phyloP scores from a whole-genome alignment of 345 rosid genomes.

The Geranium rotundifolium region DNA sequence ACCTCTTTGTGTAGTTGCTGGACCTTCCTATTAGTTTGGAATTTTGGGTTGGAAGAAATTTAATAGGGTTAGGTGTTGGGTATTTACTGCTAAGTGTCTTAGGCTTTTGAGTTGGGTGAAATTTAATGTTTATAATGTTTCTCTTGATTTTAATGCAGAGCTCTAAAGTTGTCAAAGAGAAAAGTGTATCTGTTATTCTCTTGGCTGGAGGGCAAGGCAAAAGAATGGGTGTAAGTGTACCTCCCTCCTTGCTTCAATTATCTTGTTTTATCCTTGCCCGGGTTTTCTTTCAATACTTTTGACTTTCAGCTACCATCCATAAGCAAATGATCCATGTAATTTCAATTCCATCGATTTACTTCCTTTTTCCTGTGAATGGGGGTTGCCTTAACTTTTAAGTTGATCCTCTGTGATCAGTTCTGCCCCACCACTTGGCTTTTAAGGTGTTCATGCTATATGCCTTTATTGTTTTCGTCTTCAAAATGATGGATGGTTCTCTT shows the following conservation, averaged over 20 bases:
- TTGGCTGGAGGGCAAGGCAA: slow-evolving; percentile 92
- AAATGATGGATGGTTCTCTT: slow-evolving; percentile 27
- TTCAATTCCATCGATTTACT: background rate
- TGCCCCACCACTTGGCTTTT: background rate
- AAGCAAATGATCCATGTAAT: background rate
- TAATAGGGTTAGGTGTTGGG: background rate
- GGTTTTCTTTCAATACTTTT: background rate
- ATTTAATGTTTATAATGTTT: too few species aligned
- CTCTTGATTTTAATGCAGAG: slow-evolving; percentile 18
- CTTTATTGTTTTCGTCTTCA: slow-evolving; percentile 17
- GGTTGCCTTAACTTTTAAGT: background rate
- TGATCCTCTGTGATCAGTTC: background rate
- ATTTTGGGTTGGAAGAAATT: background rate
- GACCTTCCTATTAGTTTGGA: background rate
- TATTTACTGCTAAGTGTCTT: background rate
- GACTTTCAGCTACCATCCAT: background rate
- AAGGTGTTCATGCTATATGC: slow-evolving; percentile 9
- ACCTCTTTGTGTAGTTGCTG: background rate
- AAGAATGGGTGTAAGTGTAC: slow-evolving; percentile 72
- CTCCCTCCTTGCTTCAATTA: background rate
- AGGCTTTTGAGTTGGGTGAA: background rate
- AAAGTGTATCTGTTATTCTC: slow-evolving; percentile 73
- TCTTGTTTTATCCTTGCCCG: background rate
- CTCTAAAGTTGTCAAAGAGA: slow-evolving; percentile 39
- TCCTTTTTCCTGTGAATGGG: background rate